Conservation (phyloP, 768 basidiomycete genomes). For the Termitomyces sp. region DNA sequence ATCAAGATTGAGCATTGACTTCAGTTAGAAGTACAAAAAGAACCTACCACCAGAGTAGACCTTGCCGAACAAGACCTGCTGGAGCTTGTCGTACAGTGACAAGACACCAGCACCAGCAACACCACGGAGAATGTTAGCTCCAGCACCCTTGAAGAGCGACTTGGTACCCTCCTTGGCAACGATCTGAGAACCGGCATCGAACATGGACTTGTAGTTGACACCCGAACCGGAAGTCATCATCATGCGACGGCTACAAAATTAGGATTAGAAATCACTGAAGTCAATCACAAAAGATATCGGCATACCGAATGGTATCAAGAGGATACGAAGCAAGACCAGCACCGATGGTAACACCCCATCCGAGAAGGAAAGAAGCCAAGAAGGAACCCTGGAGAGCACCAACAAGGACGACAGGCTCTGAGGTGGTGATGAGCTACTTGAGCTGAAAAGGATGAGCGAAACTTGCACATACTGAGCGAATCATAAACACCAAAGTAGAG, state of each 20-base stretch:
- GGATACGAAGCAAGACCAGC: slow-evolving; percentile 98
- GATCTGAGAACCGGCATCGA: slow-evolving; percentile 91
- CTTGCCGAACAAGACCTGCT: slow-evolving; percentile 95
- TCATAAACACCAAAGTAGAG: slow-evolving; percentile 98
- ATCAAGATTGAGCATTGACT: not conserved
- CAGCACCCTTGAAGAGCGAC: slow-evolving; percentile 99
- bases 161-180: slow-evolving; percentile 91
- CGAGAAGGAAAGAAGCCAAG: slow-evolving; percentile 94
- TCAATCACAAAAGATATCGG: slow-evolving; percentile 1
- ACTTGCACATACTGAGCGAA: slow-evolving; percentile 67
- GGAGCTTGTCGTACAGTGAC: slow-evolving; percentile 98
- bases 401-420: slow-evolving; percentile 95
- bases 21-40: not conserved
- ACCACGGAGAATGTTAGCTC: slow-evolving; percentile 95
- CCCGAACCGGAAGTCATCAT: slow-evolving; percentile 99
- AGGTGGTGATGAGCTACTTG: slow-evolving; percentile 17
- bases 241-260: slow-evolving; percentile 88
- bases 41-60: slow-evolving; percentile 91
- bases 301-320: slow-evolving; percentile 84
- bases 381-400: slow-evolving; percentile 94
- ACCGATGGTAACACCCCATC: slow-evolving; percentile 99
- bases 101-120: slow-evolving; percentile 99
- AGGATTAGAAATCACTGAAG: slow-evolving; percentile 13
- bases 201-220: slow-evolving; percentile 99
- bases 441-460: not conserved